Conservation (phyloP, 371 early-diverging fungal species). For the Chytridium lagenaria region DNA sequence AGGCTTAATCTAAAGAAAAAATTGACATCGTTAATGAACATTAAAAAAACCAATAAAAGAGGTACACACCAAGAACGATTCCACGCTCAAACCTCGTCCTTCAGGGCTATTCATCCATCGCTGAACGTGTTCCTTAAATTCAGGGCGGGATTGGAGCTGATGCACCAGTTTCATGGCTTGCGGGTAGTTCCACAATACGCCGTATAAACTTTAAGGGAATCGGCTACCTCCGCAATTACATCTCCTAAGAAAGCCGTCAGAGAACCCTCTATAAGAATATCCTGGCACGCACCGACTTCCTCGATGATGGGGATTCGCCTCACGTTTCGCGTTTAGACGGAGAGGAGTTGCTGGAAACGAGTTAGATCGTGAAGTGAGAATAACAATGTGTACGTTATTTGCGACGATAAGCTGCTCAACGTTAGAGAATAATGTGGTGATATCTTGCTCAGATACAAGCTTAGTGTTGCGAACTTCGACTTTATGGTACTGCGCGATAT, state of each 20-base stretch:
- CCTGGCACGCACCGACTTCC: conserved; percentile 28
- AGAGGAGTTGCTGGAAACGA: conserved; percentile 39
- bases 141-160: conserved; percentile 38
- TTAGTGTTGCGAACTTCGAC: conserved; percentile 39
- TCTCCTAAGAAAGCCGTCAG: conserved; percentile 22
- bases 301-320: conserved; percentile 48
- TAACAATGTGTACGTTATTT: conserved; percentile 42
- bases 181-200: conserved; percentile 57
- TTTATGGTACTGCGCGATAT: conserved; percentile 58
- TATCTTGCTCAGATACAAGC: conserved; percentile 47
- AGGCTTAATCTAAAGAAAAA: conserved; percentile 54
- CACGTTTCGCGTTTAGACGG: conserved; percentile 39
- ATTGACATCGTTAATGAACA: background rate
- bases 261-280: background rate
- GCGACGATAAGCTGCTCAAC: conserved; percentile 53
- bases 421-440: conserved; percentile 53
- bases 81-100: conserved; percentile 56
- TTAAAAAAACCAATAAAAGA: background rate
- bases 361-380: background rate
- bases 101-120: conserved; percentile 51
- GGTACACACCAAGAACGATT: conserved; percentile 54
- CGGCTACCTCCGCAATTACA: conserved; percentile 45
- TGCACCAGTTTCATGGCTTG: conserved; percentile 56
- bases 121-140: conserved; percentile 47
- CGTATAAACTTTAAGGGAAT: conserved; percentile 53